Evolutionary conservation across 2,329 filamentous ascomycete genomes (phyloP).

Genomic region (Alternaria metachromatica): DNA sequence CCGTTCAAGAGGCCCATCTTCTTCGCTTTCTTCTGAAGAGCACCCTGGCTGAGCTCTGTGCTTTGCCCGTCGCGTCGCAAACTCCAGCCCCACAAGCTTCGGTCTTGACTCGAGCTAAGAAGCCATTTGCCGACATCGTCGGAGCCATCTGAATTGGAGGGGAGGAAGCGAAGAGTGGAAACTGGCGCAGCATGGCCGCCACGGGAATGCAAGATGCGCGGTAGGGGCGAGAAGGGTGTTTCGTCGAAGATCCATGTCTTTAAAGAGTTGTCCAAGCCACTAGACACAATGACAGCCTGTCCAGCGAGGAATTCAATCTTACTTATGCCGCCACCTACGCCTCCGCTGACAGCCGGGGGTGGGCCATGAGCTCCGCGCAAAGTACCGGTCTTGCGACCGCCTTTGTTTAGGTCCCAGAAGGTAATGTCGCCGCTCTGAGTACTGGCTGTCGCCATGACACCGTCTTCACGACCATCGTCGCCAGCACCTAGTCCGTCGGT

Average conservation of each 20-base stretch:
- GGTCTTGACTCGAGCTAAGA: conserved; percentile 84
- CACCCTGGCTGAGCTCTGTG: conserved; percentile 89
- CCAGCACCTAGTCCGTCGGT: conserved; percentile 89
- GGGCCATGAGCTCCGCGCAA: conserved; percentile 88
- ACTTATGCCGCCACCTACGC: conserved; percentile 77
- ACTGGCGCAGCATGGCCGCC: conserved; percentile 90
- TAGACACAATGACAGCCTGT: conserved; percentile 88
- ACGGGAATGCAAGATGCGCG: conserved; percentile 82
- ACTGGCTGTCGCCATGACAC: conserved; percentile 93
- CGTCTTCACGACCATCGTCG: conserved; percentile 79
- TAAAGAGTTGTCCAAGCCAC: conserved; percentile 89
- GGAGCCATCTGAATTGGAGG: conserved; percentile 85
- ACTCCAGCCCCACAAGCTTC: conserved; percentile 96
- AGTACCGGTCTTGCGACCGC: conserved; percentile 84
- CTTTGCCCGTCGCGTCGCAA: conserved; percentile 93
- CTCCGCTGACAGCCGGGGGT: conserved; percentile 61
- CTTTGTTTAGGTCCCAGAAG: conserved; percentile 93
- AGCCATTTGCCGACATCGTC: conserved; percentile 93
- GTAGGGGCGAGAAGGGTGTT: conserved; percentile 84
- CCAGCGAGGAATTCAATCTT: conserved; percentile 88
- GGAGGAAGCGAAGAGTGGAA: conserved; percentile 82
- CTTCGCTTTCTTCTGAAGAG: conserved; percentile 85
- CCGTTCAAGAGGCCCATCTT: conserved; percentile 76
- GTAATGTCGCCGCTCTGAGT: conserved; percentile 83
- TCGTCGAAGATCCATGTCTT: conserved; percentile 98